Evolutionary conservation across 164 flowering plant species (phyloP), one percentile per base, ranked within the genome.

Genomic region (Macadamia tetraphylla): DNA sequence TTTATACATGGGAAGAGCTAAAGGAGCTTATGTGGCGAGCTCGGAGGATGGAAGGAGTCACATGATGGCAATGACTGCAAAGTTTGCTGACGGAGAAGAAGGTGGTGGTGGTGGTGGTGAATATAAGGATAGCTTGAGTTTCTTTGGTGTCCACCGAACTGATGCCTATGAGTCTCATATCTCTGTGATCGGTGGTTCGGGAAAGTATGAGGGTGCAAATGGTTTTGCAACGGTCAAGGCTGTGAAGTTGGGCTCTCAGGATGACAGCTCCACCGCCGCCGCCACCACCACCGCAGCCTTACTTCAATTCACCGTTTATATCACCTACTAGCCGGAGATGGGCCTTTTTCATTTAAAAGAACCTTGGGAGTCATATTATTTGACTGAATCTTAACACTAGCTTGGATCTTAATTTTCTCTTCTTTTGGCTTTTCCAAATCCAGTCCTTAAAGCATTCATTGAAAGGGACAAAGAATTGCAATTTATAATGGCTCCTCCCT

Each of bases 101-200:
- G 40, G 40, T 35, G 40, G 23, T 23, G 23, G 40, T 35, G 40
- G 23, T 23, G 23, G 23, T 43, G 32, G 65, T 17, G 78, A 68
- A 30, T 73, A 44, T 14, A 73, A 72, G 58, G 89, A 85, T 64
- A 73, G 82, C 9, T 46, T 87, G 67, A 82, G 81, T 29, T 76
- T 86, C 18, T 85, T 83, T 31, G 93, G 93, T 53, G 83, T 84
- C 11, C 71, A 81, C 29, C 55, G 73, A 68, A 70, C 63, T 0
- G 82, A 73, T 57, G 78, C 62, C 30, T 15, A 72, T 1, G 87
- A 81, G 75, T 82, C 85, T 35, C 88, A 86, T 65, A 57, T 86
- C 23, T 86, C 86, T 2, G 78, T 88, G 1, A 81, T 85, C 62
- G 89, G 92, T 17, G 88, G 92, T 3, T 77, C 77, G 6, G 88